phyloP scores from a whole-genome alignment of 306 rosid genomes.

The Adenanthera pavonina region DNA sequence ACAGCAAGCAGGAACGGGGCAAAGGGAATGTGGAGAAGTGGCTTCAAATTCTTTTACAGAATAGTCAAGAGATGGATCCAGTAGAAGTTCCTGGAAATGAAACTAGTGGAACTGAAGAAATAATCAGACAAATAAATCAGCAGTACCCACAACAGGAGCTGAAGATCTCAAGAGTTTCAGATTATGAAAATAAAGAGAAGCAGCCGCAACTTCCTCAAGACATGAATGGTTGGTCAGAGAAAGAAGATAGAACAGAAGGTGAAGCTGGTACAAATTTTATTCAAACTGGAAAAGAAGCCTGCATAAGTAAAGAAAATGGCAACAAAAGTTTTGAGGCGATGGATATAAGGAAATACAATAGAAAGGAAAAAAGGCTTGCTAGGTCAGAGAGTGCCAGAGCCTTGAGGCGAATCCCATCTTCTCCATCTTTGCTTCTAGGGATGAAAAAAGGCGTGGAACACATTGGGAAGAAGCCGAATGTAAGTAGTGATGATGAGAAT shows the following conservation, averaged over 20 bases:
- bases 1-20: conserved; percentile 75
- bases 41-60: conserved; percentile 87
- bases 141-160: conserved; percentile 61
- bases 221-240: conserved; percentile 30
- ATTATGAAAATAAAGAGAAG: conserved; percentile 42
- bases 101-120: conserved; percentile 45
- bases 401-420: conserved; percentile 82
- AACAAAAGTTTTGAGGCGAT: conserved; percentile 49
- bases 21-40: conserved; percentile 95
- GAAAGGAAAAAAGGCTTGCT: conserved; percentile 57
- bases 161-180: conserved; percentile 45
- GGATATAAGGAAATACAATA: conserved; percentile 54
- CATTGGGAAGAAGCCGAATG: conserved; percentile 71
- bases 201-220: conserved; percentile 41
- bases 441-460: conserved; percentile 76
- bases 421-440: conserved; percentile 83
- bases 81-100: conserved; percentile 48
- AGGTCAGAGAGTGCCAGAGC: conserved; percentile 83
- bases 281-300: conserved; percentile 41
- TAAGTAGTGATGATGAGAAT: conserved; percentile 54
- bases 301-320: conserved; percentile 47
- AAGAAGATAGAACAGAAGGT: conserved; percentile 39
- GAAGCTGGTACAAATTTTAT: conserved; percentile 30
- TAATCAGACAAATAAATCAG: conserved; percentile 52
- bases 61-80: conserved; percentile 48